Evolutionary conservation across 805 yeast species (phyloP), one percentile per base, ranked within the genome.

Genomic region (Kluyveromyces lactis): DNA sequence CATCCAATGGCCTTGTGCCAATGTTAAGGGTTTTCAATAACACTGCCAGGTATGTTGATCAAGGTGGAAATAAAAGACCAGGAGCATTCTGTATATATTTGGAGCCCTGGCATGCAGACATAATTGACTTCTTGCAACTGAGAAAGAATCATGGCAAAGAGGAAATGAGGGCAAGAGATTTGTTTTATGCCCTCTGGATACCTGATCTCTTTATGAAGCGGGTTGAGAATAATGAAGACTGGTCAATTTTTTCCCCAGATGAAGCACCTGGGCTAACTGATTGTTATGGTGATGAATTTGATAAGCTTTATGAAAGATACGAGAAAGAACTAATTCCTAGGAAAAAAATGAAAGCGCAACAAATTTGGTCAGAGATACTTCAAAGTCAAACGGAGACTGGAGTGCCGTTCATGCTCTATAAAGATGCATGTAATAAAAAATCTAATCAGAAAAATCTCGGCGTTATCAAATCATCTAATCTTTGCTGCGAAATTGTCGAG

Each of bases 351-450:
- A 77, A 75, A 50, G 97, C 97, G 12, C 95, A 86, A 59, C 81
- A 82, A 58, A 69, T 89, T 33, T 89, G 97, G 97, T 72, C 77
- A 46, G 78, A 86, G 27, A 87, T 89, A 34, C 62, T 90, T 40
- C 92, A 86, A 56, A 77, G 95, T 21, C 97, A 89, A 64, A 84
- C 90, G 26, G 97, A 89, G 64, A 89, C 97, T 4, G 97, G 97
- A 31, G 84, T 83, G 48, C 97, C 97, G 16, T 89, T 84, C 67
- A 79, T 89, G 81, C 69, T 89, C 4, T 89, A 85, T 68, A 89
- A 89, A 57, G 97, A 89, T 65, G 74, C 95, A 4, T 84, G 95
- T 64, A 89, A 89, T 61, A 49, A 57, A 32, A 87, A 90, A 63
- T 76, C 87, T 26, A 90, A 90, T 60, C 97, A 89, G 61, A 76